Conservation (phyloP, 2,329 filamentous ascomycete species). For the Trichoderma semiorbis region DNA sequence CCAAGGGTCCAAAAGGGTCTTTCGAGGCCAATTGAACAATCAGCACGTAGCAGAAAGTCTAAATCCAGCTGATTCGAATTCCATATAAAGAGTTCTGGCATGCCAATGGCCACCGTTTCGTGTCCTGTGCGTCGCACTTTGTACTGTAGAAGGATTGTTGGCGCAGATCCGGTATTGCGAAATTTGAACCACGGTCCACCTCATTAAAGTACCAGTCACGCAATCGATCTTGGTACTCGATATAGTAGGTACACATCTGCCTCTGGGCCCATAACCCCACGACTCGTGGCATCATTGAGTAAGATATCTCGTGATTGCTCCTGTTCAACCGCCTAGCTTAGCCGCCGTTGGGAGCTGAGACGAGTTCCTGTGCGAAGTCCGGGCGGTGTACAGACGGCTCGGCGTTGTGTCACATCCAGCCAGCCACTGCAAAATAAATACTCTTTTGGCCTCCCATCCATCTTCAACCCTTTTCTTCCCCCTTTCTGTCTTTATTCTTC, state of each 20-base stretch:
- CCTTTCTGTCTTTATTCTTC: not conserved
- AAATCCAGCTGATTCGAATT: not conserved
- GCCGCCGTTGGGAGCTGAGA: not conserved
- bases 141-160: not conserved
- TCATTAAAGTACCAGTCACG: slow-evolving; percentile 18
- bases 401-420: not conserved
- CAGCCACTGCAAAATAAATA: slow-evolving; percentile 9
- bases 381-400: not conserved
- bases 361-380: not conserved
- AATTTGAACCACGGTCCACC: slow-evolving; percentile 19
- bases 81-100: not conserved
- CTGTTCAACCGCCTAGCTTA: not conserved
- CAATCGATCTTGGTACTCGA: slow-evolving; percentile 2
- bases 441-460: not conserved
- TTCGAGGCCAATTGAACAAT: not conserved
- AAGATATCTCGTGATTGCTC: slow-evolving; percentile 9
- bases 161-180: slow-evolving; percentile 19
- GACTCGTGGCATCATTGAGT: slow-evolving; percentile 14
- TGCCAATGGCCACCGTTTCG: not conserved
- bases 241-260: not conserved
- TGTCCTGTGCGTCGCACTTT: not conserved
- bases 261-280: slow-evolving; percentile 16
- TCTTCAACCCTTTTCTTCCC: too few species aligned
- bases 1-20: not conserved
- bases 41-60: not conserved